These are phyloP conservation scores for Mycena floridula DNA, from an alignment of 768 basidiomycete genomes.

Conservation along the genomic window DNA sequence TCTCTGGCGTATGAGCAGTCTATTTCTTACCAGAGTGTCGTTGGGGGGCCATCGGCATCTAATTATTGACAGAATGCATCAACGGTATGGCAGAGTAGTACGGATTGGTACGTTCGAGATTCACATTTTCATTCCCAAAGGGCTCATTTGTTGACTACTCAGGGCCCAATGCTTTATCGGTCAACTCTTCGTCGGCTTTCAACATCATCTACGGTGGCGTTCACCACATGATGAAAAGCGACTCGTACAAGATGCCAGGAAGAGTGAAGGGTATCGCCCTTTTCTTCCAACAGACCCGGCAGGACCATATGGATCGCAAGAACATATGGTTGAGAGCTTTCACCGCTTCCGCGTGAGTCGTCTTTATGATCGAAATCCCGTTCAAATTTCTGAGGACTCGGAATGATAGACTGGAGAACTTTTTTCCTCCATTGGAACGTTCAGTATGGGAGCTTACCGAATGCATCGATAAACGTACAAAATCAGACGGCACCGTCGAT, in stretches of 20 bases:
- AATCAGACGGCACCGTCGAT: constrained; percentile 11
- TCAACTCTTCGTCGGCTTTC: background rate
- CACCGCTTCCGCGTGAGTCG: background rate
- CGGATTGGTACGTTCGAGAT: background rate
- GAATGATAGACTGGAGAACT: constrained; percentile 1
- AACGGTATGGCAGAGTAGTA: background rate
- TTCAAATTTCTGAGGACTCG: no score
- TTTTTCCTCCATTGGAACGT: constrained; percentile 9
- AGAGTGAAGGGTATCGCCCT: background rate
- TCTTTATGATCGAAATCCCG: background rate
- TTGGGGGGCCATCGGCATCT: background rate
- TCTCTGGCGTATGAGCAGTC: background rate
- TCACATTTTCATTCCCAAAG: background rate
- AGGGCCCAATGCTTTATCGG: background rate
- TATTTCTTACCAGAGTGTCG: background rate
- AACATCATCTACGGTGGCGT: background rate
- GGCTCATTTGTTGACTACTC: background rate
- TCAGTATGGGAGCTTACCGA: constrained; percentile 12
- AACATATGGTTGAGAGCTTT: background rate
- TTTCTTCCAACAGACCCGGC: background rate
- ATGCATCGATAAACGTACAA: constrained; percentile 2
- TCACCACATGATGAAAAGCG: background rate
- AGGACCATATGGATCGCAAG: background rate
- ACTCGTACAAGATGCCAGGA: background rate
- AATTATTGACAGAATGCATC: background rate